A percentile compares a stretch with the other conserved stretches of the same genome.
These are phyloP conservation scores for Sporothrix curviconia DNA, from an alignment of 2,329 filamentous ascomycete species.

Conservation along the genomic window DNA sequence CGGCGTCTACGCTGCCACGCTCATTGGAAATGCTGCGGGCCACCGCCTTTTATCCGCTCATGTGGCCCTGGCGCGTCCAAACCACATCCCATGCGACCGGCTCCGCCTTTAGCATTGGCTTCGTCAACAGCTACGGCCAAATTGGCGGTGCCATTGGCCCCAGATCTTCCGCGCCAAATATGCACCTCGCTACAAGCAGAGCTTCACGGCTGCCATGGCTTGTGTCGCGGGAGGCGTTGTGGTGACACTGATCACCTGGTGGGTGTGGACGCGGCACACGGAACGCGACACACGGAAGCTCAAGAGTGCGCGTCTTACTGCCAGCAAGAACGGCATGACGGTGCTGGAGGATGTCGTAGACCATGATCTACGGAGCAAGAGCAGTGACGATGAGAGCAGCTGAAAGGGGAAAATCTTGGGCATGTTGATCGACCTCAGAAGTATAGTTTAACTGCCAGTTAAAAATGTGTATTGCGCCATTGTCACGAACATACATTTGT, in stretches of 20 bases:
- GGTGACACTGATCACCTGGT: constrained; percentile 15
- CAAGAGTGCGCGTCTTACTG: constrained; percentile 13
- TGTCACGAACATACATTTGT: no score
- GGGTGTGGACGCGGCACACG: constrained; percentile 13
- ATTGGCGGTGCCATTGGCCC: constrained; percentile 17
- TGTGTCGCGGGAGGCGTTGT: constrained; percentile 7
- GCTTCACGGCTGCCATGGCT: constrained; percentile 16
- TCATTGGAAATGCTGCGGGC: constrained; percentile 41
- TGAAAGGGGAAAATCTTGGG: no score
- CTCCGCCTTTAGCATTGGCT: constrained; percentile 17
- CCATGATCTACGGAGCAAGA: constrained; percentile 9
- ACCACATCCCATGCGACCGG: constrained; percentile 15
- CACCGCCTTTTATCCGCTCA: constrained; percentile 26
- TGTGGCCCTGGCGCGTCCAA: constrained; percentile 19
- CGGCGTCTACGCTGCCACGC: constrained; percentile 33
- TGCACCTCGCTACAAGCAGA: constrained; percentile 14
- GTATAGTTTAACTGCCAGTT: no score
- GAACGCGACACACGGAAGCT: constrained; percentile 15
- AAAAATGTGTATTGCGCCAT: no score
- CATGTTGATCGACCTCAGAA: no score
- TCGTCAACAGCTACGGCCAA: constrained; percentile 20
- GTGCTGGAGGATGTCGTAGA: constrained; percentile 18
- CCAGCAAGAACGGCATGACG: constrained; percentile 12
- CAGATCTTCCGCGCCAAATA: constrained; percentile 18
- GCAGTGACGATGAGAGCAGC: neutral